These are phyloP conservation scores for Mortierella sp. DNA, from an alignment of 371 early-diverging fungal genomes.

Conservation along the genomic window DNA sequence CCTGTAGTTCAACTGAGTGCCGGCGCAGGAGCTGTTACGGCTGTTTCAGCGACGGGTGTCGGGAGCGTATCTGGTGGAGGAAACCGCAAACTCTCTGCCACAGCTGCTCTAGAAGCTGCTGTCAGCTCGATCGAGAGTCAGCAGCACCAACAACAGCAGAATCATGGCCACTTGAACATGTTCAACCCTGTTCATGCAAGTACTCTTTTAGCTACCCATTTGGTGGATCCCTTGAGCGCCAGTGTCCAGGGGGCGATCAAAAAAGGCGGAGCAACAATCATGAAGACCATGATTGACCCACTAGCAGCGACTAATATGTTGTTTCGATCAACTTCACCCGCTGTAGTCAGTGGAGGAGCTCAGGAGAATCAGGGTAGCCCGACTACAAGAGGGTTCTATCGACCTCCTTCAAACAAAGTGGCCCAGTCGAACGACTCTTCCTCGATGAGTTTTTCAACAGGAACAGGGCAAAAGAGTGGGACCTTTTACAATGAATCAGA, in stretches of 20 bases:
- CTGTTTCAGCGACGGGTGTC: slow-evolving; percentile 18
- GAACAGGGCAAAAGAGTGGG: neutral
- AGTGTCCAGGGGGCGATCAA: slow-evolving; percentile 36
- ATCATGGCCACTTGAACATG: neutral
- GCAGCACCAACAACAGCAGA: slow-evolving; percentile 10
- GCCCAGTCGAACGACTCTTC: slow-evolving; percentile 4
- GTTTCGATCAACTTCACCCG: slow-evolving; percentile 4
- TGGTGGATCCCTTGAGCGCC: slow-evolving; percentile 36
- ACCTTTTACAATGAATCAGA: neutral
- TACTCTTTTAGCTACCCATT: slow-evolving; percentile 27
- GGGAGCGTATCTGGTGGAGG: too few species aligned
- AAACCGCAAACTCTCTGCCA: slow-evolving; percentile 14
- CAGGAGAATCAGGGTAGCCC: neutral
- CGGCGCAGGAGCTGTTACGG: slow-evolving; percentile 20
- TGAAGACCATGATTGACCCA: slow-evolving; percentile 41
- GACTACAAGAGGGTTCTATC: slow-evolving; percentile 9
- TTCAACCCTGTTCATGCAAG: slow-evolving; percentile 1
- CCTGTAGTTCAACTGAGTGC: slow-evolving; percentile 24
- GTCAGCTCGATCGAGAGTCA: slow-evolving; percentile 9
- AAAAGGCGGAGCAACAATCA: slow-evolving; percentile 36
- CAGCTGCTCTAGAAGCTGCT: slow-evolving; percentile 47
- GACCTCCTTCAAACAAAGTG: neutral
- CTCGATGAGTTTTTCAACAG: neutral
- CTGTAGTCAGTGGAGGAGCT: neutral
- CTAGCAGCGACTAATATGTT: slow-evolving; percentile 28